Evolutionary conservation across 805 yeast genomes (phyloP).

Genomic region (Pichia californica): DNA sequence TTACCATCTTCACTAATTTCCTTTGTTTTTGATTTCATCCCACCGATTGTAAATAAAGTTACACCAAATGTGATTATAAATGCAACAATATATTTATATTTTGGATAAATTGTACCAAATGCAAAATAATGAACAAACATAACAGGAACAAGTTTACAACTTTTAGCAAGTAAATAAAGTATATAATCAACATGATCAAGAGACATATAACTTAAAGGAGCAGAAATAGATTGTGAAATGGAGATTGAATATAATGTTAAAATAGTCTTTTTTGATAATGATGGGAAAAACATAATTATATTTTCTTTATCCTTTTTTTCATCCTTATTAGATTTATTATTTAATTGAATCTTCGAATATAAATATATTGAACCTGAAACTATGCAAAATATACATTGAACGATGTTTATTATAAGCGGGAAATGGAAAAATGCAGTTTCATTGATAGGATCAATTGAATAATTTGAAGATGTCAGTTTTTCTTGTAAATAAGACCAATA

Average conservation of each 20-base stretch:
- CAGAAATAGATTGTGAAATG: conserved; percentile 68
- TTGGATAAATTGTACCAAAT: conserved; percentile 67
- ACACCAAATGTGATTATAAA: conserved; percentile 78
- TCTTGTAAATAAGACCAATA: conserved; percentile 94
- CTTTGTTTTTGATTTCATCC: conserved; percentile 20
- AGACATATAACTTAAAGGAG: conserved; percentile 78
- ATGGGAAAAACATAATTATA: conserved; percentile 25
- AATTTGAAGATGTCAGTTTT: conserved; percentile 69
- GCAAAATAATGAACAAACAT: conserved; percentile 71
- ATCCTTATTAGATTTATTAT: neutral
- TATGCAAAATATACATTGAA: conserved; percentile 71
- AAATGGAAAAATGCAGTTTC: conserved; percentile 45
- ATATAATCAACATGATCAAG: conserved; percentile 80
- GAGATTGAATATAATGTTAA: conserved; percentile 46
- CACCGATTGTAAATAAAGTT: conserved; percentile 58
- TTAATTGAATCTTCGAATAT: conserved; percentile 22
- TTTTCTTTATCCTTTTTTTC: neutral
- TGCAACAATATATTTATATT: conserved; percentile 75
- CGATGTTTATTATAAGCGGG: conserved; percentile 69
- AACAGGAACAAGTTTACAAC: conserved; percentile 94
- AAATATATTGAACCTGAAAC: conserved; percentile 61
- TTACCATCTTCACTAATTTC: conserved; percentile 52
- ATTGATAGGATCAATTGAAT: conserved; percentile 36
- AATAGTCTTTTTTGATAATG: conserved; percentile 22
- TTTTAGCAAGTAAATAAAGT: conserved; percentile 79